Evolutionary conservation across 352 stramenopile species (phyloP).

Genomic region (Phytophthora tentaculata): DNA sequence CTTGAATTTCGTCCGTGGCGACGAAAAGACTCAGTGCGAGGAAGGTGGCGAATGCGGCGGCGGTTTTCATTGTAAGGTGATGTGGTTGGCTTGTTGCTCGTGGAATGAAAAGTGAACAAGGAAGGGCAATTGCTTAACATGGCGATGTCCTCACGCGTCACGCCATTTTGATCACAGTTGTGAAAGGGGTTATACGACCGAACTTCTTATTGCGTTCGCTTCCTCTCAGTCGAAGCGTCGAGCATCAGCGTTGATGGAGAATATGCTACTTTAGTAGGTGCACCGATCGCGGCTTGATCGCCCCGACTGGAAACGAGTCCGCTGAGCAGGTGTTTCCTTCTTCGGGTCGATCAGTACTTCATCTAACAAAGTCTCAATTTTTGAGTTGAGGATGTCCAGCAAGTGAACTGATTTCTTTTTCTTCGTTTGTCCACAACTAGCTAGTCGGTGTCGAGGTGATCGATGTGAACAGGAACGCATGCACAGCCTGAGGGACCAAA

Average conservation of each 20-base stretch:
- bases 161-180: not conserved
- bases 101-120: constrained; percentile 10
- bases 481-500: constrained; percentile 12
- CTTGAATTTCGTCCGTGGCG: constrained; percentile 6
- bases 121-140: not conserved
- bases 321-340: too few species aligned
- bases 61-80: constrained; percentile 18
- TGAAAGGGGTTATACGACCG: not conserved
- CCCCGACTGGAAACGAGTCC: too few species aligned
- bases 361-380: too few species aligned
- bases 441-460: not conserved
- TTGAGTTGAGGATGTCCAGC: too few species aligned
- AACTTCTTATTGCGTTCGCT: constrained; percentile 1
- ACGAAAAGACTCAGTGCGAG: constrained; percentile 26
- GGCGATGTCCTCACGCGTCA: constrained; percentile 2
- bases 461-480: constrained; percentile 14
- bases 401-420: too few species aligned
- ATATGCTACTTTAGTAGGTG: too few species aligned
- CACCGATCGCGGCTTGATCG: too few species aligned
- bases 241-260: not conserved
- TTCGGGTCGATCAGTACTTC: too few species aligned
- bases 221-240: not conserved
- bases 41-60: constrained; percentile 17
- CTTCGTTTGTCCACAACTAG: not conserved
- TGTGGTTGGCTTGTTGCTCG: constrained; percentile 5